phyloP scores from a whole-genome alignment of 768 basidiomycete species.

The Phaffia australis region DNA sequence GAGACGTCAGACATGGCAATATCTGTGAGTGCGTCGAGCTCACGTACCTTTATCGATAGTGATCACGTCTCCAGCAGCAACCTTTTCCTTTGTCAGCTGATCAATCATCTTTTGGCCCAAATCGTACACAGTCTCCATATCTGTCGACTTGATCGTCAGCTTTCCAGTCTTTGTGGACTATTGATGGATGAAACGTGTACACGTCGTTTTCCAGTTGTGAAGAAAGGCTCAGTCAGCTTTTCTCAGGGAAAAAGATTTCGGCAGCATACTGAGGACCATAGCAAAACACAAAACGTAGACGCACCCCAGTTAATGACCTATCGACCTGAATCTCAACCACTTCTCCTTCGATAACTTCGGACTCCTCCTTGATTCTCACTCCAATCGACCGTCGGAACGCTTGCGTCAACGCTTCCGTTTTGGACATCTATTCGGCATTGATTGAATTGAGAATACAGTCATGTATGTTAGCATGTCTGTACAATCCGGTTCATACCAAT shows the following conservation, averaged over 20 bases:
- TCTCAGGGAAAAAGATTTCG: not conserved
- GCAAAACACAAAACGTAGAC: constrained; percentile 32
- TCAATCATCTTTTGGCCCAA: constrained; percentile 99
- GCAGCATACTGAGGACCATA: not conserved
- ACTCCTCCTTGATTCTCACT: constrained; percentile 93
- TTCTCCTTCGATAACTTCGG: constrained; percentile 93
- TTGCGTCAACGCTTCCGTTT: constrained; percentile 95
- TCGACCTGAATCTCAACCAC: constrained; percentile 99
- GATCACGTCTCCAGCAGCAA: constrained; percentile 82
- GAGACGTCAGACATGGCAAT: not conserved
- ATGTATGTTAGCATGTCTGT: not conserved
- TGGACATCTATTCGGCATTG: constrained; percentile 60
- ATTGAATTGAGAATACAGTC: no score
- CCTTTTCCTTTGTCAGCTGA: constrained; percentile 90
- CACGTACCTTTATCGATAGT: constrained; percentile 77
- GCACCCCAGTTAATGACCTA: constrained; percentile 84
- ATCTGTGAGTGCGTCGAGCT: constrained; percentile 32
- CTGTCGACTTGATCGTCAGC: constrained; percentile 91
- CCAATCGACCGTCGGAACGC: constrained; percentile 93
- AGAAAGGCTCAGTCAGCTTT: not conserved
- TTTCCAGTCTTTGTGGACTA: constrained; percentile 97
- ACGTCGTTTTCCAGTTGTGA: not conserved
- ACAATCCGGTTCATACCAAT: not conserved
- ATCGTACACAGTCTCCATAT: constrained; percentile 99
- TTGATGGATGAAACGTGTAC: not conserved